Evolutionary conservation across 2,329 filamentous ascomycete species (phyloP), one percentile per base, ranked within the genome.

Genomic region (Monilinia laxa): DNA sequence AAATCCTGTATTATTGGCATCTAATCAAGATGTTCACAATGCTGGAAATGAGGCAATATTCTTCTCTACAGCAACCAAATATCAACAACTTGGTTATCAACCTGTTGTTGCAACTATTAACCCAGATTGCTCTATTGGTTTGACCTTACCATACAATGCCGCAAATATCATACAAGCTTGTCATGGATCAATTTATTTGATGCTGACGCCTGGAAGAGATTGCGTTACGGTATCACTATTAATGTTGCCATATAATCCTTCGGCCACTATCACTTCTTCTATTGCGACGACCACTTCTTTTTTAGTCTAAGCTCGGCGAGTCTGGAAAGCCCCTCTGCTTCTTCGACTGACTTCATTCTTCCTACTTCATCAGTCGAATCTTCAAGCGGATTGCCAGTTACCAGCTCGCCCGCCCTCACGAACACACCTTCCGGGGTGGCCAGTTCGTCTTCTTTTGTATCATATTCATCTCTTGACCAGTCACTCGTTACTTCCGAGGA

Each of bases 21-120:
- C 69, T 42, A 65, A 70, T 20, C 69, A 70, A 52, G 68, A 69
- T 65, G 5, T 35, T 9, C 59, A 69, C n/a, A 67, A 67, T 35
- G 45, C 68, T 11, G 69, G 69, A 5, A 69, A 70, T 56, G 69
- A 70, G 53, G 64, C 66, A 9, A 52, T 70, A 4, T 69, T 59
- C 45, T 70, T 70, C 64, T 52, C 69, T n/a, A 69, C 69, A 10
- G 38, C 56, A 20, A 42, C 38, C 4, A 58, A 51, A 56, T 67
- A 62, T 51, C 40, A 47, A 28, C 5, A n/a, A 16, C 53, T 67
- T 28, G 66, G 66, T n/a, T 64, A 66, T 25, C 49, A 65, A 54
- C 68, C 69, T 10, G 66, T 69, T 40, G 65, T 67, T 28, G 69
- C 66, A 20, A 49, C 62, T 11, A 23, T 70, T 20, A 68, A 67